phyloP scores from a whole-genome alignment of 257 asterid species.

The Solanum tarapatanum region DNA sequence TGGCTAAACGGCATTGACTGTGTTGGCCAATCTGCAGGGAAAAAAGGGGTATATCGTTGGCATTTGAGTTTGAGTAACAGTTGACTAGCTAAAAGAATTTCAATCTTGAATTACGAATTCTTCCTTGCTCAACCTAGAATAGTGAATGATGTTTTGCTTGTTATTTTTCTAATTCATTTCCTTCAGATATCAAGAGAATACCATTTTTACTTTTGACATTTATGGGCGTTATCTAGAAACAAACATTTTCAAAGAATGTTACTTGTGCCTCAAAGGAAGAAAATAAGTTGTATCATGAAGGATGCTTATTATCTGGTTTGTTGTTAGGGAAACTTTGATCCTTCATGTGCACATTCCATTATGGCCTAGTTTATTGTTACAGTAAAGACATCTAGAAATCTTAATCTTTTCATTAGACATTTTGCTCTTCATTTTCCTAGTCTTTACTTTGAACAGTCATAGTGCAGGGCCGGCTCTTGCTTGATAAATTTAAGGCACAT shows the following conservation, averaged over 20 bases:
- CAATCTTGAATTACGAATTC: neutral
- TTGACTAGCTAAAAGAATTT: neutral
- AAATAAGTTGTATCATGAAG: neutral
- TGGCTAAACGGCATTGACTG: slow-evolving; percentile 82
- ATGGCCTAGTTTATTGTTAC: neutral
- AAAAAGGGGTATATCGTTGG: slow-evolving; percentile 30
- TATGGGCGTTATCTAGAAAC: neutral
- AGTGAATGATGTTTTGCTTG: neutral
- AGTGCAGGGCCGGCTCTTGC: too few species aligned
- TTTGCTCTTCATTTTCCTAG: neutral
- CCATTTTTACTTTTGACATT: neutral
- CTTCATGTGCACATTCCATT: neutral
- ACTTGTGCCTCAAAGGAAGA: neutral
- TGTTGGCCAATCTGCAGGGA: slow-evolving; percentile 32
- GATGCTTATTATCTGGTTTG: neutral
- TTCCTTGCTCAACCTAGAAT: neutral
- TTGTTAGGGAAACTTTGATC: neutral
- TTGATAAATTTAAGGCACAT: too few species aligned
- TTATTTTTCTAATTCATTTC: neutral
- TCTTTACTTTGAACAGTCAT: neutral
- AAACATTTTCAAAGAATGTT: neutral
- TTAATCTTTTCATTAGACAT: neutral
- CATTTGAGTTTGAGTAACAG: neutral
- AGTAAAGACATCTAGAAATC: neutral
- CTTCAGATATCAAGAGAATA: neutral